A percentile compares a stretch with the other conserved stretches of the same genome.
These are phyloP conservation scores for Elaphomyces granulatus DNA, from an alignment of 495 filamentous ascomycete genomes.

Conservation along the genomic window DNA sequence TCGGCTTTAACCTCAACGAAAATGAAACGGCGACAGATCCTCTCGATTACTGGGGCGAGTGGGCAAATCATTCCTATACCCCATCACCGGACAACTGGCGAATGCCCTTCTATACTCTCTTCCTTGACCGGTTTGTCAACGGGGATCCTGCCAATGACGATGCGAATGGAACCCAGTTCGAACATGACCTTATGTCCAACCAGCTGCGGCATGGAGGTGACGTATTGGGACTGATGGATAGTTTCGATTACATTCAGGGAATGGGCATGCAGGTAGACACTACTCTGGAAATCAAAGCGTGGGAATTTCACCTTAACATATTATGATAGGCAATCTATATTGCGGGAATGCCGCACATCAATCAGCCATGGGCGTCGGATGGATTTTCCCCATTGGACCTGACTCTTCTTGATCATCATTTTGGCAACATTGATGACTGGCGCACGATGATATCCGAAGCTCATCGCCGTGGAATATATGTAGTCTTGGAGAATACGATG, in stretches of 20 bases:
- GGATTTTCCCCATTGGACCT: conserved; percentile 23
- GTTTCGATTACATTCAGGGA: conserved; percentile 23
- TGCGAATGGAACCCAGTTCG: conserved; percentile 23
- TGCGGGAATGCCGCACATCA: conserved; percentile 24
- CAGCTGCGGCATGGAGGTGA: conserved; percentile 27
- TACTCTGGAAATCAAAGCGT: neutral
- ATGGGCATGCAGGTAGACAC: conserved; percentile 27
- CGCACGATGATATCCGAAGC: conserved; percentile 17
- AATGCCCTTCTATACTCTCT: conserved; percentile 26
- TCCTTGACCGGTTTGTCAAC: conserved; percentile 25
- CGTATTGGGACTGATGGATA: conserved; percentile 20
- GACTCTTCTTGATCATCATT: conserved; percentile 23
- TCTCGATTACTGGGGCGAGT: conserved; percentile 22
- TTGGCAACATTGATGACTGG: conserved; percentile 23
- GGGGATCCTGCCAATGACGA: conserved; percentile 27
- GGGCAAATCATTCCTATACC: conserved; percentile 20
- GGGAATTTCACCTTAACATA: conserved; percentile 3
- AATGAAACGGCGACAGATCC: conserved; percentile 17
- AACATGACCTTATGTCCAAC: conserved; percentile 23
- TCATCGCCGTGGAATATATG: conserved; percentile 23
- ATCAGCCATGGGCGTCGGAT: conserved; percentile 24
- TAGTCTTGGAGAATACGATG: conserved; percentile 25
- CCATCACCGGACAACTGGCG: conserved; percentile 27
- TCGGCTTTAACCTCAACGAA: conserved; percentile 24
- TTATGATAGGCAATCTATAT: conserved; percentile 11